These are phyloP conservation scores for Aspergillus ibericus DNA, from an alignment of 2,329 filamentous ascomycete species.

Conservation along the genomic window DNA sequence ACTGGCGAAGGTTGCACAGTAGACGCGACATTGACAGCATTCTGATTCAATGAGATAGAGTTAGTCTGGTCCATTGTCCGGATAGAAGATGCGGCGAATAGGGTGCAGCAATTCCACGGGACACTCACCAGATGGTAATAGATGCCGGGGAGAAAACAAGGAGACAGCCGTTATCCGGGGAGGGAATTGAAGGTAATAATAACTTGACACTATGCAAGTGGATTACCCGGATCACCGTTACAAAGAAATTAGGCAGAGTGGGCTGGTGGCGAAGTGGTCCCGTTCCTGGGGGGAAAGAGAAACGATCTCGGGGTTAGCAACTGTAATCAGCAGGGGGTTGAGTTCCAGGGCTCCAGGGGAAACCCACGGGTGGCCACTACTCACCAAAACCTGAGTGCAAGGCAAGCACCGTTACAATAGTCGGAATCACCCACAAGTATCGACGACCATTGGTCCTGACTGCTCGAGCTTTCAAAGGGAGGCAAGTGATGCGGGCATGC, in stretches of 20 bases:
- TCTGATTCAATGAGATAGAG: slow-evolving; percentile 7
- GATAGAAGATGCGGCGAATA: not conserved
- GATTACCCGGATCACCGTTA: slow-evolving; percentile 2
- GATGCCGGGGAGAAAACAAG: not conserved
- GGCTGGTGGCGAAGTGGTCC: slow-evolving; percentile 22
- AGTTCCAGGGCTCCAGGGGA: slow-evolving; percentile 15
- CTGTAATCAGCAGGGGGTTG: slow-evolving; percentile 21
- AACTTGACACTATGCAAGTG: not conserved
- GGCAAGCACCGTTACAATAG: not conserved
- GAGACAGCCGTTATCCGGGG: not conserved
- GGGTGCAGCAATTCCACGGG: not conserved
- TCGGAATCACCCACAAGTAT: not conserved
- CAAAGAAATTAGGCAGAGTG: slow-evolving; percentile 7
- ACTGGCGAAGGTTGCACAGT: not conserved
- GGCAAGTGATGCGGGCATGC: slow-evolving; percentile 13
- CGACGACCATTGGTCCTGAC: not conserved
- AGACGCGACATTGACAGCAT: slow-evolving; percentile 13
- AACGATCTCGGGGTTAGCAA: slow-evolving; percentile 12
- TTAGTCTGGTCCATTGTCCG: slow-evolving; percentile 11
- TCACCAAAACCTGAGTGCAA: slow-evolving; percentile 7
- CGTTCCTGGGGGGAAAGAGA: slow-evolving; percentile 11
- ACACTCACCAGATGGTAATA: not conserved
- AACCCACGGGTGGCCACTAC: slow-evolving; percentile 8
- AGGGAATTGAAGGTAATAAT: not conserved
- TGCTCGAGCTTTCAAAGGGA: not conserved